These are phyloP conservation scores for Pestalotiopsis sp. DNA, from an alignment of 2,329 filamentous ascomycete species.

Conservation along the genomic window DNA sequence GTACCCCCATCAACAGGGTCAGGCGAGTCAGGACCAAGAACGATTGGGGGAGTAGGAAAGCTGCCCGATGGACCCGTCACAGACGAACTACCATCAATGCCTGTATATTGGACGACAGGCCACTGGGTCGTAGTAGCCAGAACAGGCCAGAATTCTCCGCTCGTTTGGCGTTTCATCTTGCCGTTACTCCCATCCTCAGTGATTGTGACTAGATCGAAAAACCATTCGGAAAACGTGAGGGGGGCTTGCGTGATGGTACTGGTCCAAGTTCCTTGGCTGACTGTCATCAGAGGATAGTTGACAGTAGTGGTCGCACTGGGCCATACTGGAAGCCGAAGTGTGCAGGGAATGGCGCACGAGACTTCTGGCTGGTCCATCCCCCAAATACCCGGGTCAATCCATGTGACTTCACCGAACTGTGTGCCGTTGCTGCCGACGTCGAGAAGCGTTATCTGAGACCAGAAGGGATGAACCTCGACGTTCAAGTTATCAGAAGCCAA, in stretches of 20 bases:
- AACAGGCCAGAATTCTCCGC: neutral
- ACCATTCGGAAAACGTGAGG: constrained; percentile 27
- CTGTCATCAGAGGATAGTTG: constrained; percentile 33
- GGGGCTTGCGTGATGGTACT: constrained; percentile 31
- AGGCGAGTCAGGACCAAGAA: neutral
- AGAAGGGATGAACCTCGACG: constrained; percentile 28
- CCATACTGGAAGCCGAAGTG: constrained; percentile 30
- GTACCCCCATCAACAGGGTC: neutral
- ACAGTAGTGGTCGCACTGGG: constrained; percentile 29
- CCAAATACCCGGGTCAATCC: constrained; percentile 33
- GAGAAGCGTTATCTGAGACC: constrained; percentile 30
- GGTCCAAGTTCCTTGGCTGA: constrained; percentile 32
- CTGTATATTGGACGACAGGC: constrained; percentile 15
- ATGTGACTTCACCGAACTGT: constrained; percentile 20
- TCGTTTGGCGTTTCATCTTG: neutral
- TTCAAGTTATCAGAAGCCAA: constrained; percentile 29
- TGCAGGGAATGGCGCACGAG: constrained; percentile 30
- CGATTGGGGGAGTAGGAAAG: neutral
- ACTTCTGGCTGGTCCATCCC: constrained; percentile 31
- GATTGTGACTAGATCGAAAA: constrained; percentile 21
- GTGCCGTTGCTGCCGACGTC: constrained; percentile 18
- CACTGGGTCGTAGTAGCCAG: neutral
- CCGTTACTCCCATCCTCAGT: neutral
- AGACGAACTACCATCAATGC: constrained; percentile 18
- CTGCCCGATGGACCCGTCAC: constrained; percentile 12